Evolutionary conservation across 2,329 filamentous ascomycete genomes (phyloP), one percentile per base, ranked within the genome.

Genomic region (Hawksworthiomyces lignivorus): DNA sequence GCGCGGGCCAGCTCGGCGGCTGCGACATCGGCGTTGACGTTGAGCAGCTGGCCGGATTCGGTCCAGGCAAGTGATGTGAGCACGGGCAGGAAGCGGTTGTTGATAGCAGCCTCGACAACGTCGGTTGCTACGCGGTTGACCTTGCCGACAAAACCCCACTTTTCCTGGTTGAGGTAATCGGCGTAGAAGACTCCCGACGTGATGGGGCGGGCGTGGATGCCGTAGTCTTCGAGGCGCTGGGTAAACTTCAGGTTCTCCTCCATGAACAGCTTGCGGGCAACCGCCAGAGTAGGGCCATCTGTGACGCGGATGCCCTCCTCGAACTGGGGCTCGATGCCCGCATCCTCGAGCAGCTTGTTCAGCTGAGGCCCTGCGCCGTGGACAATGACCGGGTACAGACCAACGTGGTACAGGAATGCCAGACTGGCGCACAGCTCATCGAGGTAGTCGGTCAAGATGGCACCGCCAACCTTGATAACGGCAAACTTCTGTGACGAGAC

Each of bases 21-120:
- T 27, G 90, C 90, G 48, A 96, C 90, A 63, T 98, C 92, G 27
- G 92, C 92, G 57, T 98, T 98, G 61, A 98, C 92, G 58, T 98
- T 98, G 50, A 98, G 74, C 39, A 97, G 81, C 62, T 90, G 87
- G 8, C 92, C 92, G 50, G 95, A 88, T 35, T 81, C 74, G 18
- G 85, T 89, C 71, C 97, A 90, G 9, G 90, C 92, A 83, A 97
- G 94, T 48, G 89, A 97, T 18, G 89, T 96, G 52, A 98, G 70
- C 49, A 98, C 87, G 19, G 92, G 92, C 21, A 98, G 75, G 58
- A 90, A 94, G 43, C 90, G 86, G 56, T 92, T 82, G 63, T 84
- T 81, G 50, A 98, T 94, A 29, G 88, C 87, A 40, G 84, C 82
- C 69, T 96, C 85, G 54, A 98, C 95, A 24, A 87, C 85, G 48